Evolutionary conservation across 257 asterid species (phyloP), one percentile per base, ranked within the genome.

Genomic region (Forsythia suspensa): DNA sequence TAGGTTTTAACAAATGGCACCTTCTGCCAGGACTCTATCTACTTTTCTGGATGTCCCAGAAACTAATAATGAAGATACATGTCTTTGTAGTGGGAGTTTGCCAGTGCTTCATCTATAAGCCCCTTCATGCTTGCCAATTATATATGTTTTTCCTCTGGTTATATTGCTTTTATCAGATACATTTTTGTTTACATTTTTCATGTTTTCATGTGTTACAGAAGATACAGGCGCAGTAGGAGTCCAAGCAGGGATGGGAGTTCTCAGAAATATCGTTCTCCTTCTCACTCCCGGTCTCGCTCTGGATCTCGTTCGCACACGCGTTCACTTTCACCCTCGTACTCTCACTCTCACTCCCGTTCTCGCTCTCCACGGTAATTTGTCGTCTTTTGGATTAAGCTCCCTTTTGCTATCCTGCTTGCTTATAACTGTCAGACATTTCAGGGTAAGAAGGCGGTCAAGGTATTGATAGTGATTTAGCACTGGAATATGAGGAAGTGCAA

Each of bases 141-240:
- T 8, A 59, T 9, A 20, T 24, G 37, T 41, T 42, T 24, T 66
- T 51, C 44, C 43, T 46, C 18, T 24, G 65, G 38, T 44, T 59
- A n/a, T n/a, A 61, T 21, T 40, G 67, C 57, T 46, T 55, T 68
- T 61, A 12, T 38, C 16, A 65, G 39, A 42, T 57, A 51, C 34
- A 21, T 48, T 13, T n/a, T 12, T 18, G 29, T 34, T 6, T 37
- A 18, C 8, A n/a, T 46, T 43, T n/a, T 29, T 51, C 7, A 7
- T 29, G 20, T 77, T 48, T 77, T 42, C 72, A 29, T 29, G 34
- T 80, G 46, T 71, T 70, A 44, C 83, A 93, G 97, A 83, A 87
- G 97, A 68, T 67, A 88, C 89, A 84, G 88, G 34, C 89, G 85
- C 59, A 91, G 98, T 80, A 88, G 93, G 61, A 94, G 97, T 79